Percentiles rank a stretch among this genome's conserved stretches.
These are phyloP conservation scores for Puya raimondii DNA, from an alignment of 176 grass and related monocot genomes.

Conservation along the genomic window DNA sequence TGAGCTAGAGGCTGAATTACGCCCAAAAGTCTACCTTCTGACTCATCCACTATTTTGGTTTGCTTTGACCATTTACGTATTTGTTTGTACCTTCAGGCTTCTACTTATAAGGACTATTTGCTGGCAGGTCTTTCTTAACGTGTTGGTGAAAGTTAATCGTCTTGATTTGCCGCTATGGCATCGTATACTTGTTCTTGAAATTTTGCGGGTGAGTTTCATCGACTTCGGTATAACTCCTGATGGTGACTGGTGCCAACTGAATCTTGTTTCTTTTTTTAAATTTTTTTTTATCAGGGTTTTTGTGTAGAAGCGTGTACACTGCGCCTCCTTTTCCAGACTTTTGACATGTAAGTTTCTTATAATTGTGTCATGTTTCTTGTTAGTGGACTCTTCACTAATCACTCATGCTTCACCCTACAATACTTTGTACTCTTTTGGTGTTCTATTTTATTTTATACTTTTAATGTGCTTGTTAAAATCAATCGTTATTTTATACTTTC, in stretches of 20 bases:
- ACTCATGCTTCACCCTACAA: neutral
- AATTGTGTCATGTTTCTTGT: neutral
- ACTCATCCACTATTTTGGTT: neutral
- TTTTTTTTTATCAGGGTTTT: slow-evolving; percentile 62
- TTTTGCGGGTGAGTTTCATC: slow-evolving; percentile 72
- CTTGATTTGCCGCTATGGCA: slow-evolving; percentile 98
- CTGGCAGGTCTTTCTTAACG: slow-evolving; percentile 92
- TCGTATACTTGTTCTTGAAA: slow-evolving; percentile 95
- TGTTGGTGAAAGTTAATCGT: slow-evolving; percentile 90
- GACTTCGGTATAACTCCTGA: neutral
- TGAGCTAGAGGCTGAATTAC: too few relatives aligned
- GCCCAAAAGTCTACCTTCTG: neutral
- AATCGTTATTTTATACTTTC: slow-evolving; percentile 13
- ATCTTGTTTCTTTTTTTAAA: slow-evolving; percentile 8
- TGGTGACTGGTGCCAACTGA: neutral
- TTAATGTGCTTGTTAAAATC: neutral
- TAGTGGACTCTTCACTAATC: neutral
- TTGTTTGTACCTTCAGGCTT: neutral
- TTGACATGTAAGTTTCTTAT: slow-evolving; percentile 66
- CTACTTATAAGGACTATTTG: slow-evolving; percentile 18
- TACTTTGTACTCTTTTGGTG: neutral
- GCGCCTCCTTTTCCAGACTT: slow-evolving; percentile 80
- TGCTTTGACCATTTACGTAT: neutral
- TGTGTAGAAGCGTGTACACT: slow-evolving; percentile 87
- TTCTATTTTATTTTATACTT: neutral